phyloP scores from a whole-genome alignment of 345 rosid genomes.

The Trapa incisa region DNA sequence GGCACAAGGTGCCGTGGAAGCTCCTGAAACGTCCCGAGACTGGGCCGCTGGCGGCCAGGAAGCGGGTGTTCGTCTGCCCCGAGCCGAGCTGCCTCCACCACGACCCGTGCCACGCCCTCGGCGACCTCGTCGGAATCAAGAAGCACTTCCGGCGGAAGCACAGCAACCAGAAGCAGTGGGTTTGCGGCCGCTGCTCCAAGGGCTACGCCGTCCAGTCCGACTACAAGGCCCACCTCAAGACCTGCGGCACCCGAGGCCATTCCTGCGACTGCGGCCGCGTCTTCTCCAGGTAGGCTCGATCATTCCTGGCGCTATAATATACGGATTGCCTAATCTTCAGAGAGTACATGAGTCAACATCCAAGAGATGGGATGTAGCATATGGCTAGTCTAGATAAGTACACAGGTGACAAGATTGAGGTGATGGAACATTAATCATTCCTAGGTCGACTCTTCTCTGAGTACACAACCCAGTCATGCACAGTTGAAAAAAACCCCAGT shows the following conservation, averaged over 20 bases:
- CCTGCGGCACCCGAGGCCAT: conserved; percentile 93
- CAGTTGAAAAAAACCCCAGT: background rate
- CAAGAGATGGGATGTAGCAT: background rate
- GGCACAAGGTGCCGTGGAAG: conserved; percentile 98
- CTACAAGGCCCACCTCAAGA: conserved; percentile 92
- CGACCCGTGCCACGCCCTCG: conserved; percentile 86
- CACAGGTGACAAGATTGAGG: background rate
- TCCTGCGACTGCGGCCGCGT: conserved; percentile 97
- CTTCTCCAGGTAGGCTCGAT: conserved; percentile 66
- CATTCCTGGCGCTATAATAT: too few relatives aligned
- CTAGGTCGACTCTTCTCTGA: background rate
- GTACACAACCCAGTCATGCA: background rate
- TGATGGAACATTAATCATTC: background rate
- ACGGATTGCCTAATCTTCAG: background rate
- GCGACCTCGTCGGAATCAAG: conserved; percentile 92
- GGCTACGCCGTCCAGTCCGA: conserved; percentile 96
- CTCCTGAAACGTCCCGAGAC: conserved; percentile 48
- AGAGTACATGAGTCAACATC: background rate
- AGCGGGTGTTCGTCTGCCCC: conserved; percentile 84
- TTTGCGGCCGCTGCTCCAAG: conserved; percentile 78
- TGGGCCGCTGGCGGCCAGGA: conserved; percentile 36
- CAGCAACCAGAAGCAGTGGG: conserved; percentile 84
- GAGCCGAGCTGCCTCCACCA: conserved; percentile 90
- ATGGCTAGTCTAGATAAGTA: background rate
- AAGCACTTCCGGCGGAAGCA: conserved; percentile 87